Evolutionary conservation across 345 rosid species (phyloP).

Genomic region (Camelina laxa): DNA sequence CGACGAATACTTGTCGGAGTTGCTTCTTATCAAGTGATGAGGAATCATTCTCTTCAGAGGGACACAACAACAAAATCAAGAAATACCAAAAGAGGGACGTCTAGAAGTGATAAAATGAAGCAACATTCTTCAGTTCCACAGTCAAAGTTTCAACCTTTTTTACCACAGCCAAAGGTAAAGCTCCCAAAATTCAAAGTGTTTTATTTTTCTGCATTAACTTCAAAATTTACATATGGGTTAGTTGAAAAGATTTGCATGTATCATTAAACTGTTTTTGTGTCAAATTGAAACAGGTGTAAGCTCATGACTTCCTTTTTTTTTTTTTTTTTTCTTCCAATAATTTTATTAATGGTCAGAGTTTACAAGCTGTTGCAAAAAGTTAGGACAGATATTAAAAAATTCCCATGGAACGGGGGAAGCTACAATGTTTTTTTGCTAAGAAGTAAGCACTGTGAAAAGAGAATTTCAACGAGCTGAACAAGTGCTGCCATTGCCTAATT

Average conservation of each 20-base stretch:
- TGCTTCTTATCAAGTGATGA: constrained; percentile 19
- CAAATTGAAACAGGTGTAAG: constrained; percentile 20
- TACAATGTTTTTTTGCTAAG: too few species aligned
- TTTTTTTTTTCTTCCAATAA: too few species aligned
- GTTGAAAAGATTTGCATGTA: constrained; percentile 9
- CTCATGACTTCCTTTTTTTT: constrained; percentile 13
- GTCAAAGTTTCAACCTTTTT: not conserved
- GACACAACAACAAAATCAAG: constrained; percentile 6
- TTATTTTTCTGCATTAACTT: constrained; percentile 3
- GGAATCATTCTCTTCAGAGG: constrained; percentile 39
- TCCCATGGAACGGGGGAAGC: too few species aligned
- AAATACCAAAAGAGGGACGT: constrained; percentile 6
- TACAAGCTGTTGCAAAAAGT: too few species aligned
- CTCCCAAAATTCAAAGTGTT: constrained; percentile 3
- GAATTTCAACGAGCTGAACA: too few species aligned
- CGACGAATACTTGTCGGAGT: not conserved
- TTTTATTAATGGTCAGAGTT: too few species aligned
- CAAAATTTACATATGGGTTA: constrained; percentile 4
- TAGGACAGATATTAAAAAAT: too few species aligned
- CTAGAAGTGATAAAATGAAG: not conserved
- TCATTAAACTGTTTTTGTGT: too few species aligned
- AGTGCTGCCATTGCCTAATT: too few species aligned
- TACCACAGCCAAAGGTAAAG: constrained; percentile 8
- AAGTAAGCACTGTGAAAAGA: too few species aligned
- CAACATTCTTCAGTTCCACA: not conserved